Base-by-base conservation (phyloP, 306 rosid species). In the Datisca glomerata region DNA sequence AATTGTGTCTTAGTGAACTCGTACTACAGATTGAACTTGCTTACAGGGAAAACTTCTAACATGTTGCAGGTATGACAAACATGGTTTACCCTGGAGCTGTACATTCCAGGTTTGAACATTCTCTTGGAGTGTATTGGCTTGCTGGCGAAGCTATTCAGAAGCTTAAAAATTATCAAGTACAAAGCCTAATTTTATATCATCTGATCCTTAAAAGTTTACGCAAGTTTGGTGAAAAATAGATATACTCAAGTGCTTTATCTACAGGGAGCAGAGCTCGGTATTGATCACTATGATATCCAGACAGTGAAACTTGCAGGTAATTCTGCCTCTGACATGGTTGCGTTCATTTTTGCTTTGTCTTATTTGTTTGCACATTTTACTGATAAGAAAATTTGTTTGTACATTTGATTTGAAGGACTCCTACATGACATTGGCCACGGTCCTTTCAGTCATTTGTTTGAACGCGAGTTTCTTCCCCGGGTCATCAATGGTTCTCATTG, bases 361-460 rank as follows among this genome's bases (percentile, higher is more conserved):
- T 31, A 24, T 32, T 38, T 44, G 49, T 14, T 44, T 20, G 34
- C 15, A 18, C 21, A 41, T 34, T 6, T 11, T 34, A 6, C 28
- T 18, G 8, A 21, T 49, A n/a, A n/a, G n/a, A n/a, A n/a, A n/a
- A n/a, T n/a, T n/a, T n/a, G n/a, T n/a, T n/a, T 51, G 21, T 39
- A 46, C 24, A 18, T 44, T 31, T 18, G 21, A 46, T 56, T 51
- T 68, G 22, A 55, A 87, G 97, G 97, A 41, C 97, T 87, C 55
- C 29, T 87, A 72, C 97, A 87, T 70, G 97, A 87, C 69, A 72
- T 87, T 35, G 97, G 97, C 46, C 97, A 87, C 46, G 97, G 94
- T 16, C 94, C 97, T 55, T 83, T 76, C 65, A 87, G 97, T 68
- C 97, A 87, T 79, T 49, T 87, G 67, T 87, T 79, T 63, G 97